phyloP scores from a whole-genome alignment of 2,329 filamentous ascomycete species.

The Lachnellula cervina region DNA sequence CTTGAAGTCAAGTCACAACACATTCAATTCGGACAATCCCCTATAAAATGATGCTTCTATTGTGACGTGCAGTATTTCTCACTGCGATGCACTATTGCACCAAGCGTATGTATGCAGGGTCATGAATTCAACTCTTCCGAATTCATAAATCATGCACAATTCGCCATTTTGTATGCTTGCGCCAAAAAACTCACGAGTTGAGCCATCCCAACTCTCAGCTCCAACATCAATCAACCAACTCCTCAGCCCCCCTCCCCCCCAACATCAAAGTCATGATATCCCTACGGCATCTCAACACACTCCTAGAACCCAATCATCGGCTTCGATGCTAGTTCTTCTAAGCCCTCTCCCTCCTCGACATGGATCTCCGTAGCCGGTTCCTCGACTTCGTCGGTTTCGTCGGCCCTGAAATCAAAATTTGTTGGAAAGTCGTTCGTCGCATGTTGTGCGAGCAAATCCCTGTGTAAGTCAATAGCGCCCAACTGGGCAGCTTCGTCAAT shows the following conservation, averaged over 20 bases:
- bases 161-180: background rate
- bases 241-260: background rate
- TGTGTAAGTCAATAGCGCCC: slow-evolving; percentile 14
- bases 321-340: slow-evolving; percentile 13
- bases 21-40: background rate
- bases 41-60: background rate
- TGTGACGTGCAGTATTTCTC: slow-evolving; percentile 1
- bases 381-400: slow-evolving; percentile 22
- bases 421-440: slow-evolving; percentile 2
- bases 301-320: slow-evolving; percentile 10
- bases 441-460: slow-evolving; percentile 10
- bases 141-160: background rate
- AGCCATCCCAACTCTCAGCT: background rate
- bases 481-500: slow-evolving; percentile 20
- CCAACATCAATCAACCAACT: background rate
- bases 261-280: background rate
- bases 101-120: background rate
- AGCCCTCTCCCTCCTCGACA: slow-evolving; percentile 28
- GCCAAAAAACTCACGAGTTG: background rate
- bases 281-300: background rate
- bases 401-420: slow-evolving; percentile 4
- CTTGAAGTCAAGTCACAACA: background rate
- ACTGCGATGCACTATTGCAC: background rate
- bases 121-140: background rate
- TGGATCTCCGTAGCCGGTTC: slow-evolving; percentile 30